These are phyloP conservation scores for Ceratobasidium papillatum DNA, from an alignment of 1,284 basidiomycete genomes.

Conservation along the genomic window DNA sequence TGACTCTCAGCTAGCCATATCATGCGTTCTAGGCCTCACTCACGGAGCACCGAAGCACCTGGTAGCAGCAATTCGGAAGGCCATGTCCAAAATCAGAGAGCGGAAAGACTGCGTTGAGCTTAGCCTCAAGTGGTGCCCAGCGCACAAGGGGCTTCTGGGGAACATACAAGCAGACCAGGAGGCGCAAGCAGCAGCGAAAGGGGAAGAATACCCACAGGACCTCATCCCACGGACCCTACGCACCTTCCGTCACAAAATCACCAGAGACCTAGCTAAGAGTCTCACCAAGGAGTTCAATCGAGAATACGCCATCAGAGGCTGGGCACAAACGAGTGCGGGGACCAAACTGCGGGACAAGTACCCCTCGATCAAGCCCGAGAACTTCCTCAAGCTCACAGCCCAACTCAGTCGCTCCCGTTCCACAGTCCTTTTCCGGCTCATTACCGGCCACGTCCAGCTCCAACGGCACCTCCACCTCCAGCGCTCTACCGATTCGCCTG, in stretches of 20 bases:
- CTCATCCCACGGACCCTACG: not conserved
- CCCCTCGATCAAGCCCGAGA: not conserved
- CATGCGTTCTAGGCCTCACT: not conserved
- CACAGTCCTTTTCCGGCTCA: not conserved
- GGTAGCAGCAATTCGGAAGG: not conserved
- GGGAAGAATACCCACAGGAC: not conserved
- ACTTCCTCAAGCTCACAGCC: not conserved
- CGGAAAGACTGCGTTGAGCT: not conserved
- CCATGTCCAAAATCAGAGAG: not conserved
- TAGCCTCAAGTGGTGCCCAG: conserved; percentile 18
- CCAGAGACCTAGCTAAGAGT: not conserved
- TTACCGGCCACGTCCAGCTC: conserved; percentile 15
- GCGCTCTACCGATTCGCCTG: not conserved
- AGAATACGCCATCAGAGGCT: not conserved
- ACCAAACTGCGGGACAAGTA: not conserved
- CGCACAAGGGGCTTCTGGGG: not conserved
- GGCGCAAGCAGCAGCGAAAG: not conserved
- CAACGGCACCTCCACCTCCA: not conserved
- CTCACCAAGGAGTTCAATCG: not conserved
- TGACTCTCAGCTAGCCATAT: conserved; percentile 2
- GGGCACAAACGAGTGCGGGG: not conserved
- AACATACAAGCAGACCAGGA: not conserved
- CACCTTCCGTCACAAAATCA: not conserved
- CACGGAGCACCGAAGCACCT: not conserved
- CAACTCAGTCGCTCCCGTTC: not conserved